Base-by-base conservation (phyloP, 768 basidiomycete genomes). In the Pleurotus sapidus region DNA sequence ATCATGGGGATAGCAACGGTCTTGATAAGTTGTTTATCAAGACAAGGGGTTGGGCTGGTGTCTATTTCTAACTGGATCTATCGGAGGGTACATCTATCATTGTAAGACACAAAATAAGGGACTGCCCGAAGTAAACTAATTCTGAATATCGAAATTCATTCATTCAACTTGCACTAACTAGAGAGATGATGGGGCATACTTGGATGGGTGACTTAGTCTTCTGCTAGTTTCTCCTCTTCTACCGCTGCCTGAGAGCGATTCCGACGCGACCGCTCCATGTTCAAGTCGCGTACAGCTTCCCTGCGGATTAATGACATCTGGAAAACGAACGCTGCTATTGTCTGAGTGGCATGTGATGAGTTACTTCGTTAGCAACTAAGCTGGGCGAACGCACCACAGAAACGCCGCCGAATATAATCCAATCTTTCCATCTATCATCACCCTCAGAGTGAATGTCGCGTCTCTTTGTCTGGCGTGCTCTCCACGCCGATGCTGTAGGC, bases 351-450 rank as follows among this genome's bases (percentile, higher is more conserved):
- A 27, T 8, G 27, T 27, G n/a, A 34, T 12, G 15, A 30, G 3
- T 17, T 37, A 17, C 42, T 23, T 45, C 42, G 1, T 7, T 45
- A 25, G 37, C 6, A 18, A 53, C 11, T 27, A 7, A n/a, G 49
- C 11, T 3, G 20, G 34, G 8, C n/a, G 17, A 15, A 53, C 79
- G 58, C 60, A 85, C 84, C 60, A 79, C 46, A n/a, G 80, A 65
- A 7, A 81, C 83, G 15, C 80, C 72, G 1, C 70, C 57, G 39
- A 86, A 65, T 18, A 86, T 73, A 4, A 82, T 54, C 57, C 74
- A 68, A 62, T 86, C 85, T 62, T 79, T 80, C 77, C 76, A 75
- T 17, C 77, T 71, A 48, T 83, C 78, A 25, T 72, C 64, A 55
- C 70, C 71, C 38, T 62, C 61, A 12, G 55, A 46, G 5, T 46